phyloP scores from a whole-genome alignment of 495 filamentous ascomycete genomes.

The Terfezia claveryi region DNA sequence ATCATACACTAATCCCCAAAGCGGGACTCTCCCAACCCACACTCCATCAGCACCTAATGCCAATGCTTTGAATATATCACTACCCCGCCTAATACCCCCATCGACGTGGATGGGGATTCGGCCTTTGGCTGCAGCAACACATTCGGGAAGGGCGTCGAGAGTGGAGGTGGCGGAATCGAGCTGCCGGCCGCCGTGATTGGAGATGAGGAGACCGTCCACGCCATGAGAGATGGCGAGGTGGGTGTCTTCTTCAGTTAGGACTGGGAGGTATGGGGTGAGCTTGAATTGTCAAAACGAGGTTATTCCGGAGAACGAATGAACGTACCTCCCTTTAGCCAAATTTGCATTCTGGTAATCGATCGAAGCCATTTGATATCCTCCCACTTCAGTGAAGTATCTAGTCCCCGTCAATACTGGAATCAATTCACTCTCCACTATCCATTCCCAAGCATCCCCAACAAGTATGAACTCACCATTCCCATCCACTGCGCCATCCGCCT shows the following conservation, averaged over 20 bases:
- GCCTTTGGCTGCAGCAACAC: conserved; percentile 57
- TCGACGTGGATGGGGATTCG: conserved; percentile 80
- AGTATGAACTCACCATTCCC: conserved; percentile 12
- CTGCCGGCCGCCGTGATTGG: conserved; percentile 90
- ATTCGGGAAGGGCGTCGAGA: conserved; percentile 50
- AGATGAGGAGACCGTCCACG: conserved; percentile 81
- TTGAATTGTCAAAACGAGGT: conserved; percentile 29
- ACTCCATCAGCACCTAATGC: conserved; percentile 84
- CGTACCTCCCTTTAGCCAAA: conserved; percentile 59
- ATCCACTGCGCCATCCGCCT: conserved; percentile 49
- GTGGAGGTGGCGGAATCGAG: conserved; percentile 78
- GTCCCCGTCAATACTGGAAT: conserved; percentile 67
- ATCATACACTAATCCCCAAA: conserved; percentile 90
- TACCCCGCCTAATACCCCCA: conserved; percentile 71
- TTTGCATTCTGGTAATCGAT: conserved; percentile 84
- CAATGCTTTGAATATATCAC: conserved; percentile 89
- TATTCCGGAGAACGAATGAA: conserved; percentile 20
- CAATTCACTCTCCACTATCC: conserved; percentile 20
- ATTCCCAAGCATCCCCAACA: conserved; percentile 17
- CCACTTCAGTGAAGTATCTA: conserved; percentile 70
- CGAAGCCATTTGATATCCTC: conserved; percentile 89
- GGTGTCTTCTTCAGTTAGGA: conserved; percentile 89
- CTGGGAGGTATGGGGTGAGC: conserved; percentile 29
- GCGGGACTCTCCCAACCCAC: conserved; percentile 80
- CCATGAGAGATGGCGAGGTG: conserved; percentile 55